Evolutionary conservation across 441 rosid species (phyloP), one percentile per base, ranked within the genome.

Genomic region (Melastoma candidum): DNA sequence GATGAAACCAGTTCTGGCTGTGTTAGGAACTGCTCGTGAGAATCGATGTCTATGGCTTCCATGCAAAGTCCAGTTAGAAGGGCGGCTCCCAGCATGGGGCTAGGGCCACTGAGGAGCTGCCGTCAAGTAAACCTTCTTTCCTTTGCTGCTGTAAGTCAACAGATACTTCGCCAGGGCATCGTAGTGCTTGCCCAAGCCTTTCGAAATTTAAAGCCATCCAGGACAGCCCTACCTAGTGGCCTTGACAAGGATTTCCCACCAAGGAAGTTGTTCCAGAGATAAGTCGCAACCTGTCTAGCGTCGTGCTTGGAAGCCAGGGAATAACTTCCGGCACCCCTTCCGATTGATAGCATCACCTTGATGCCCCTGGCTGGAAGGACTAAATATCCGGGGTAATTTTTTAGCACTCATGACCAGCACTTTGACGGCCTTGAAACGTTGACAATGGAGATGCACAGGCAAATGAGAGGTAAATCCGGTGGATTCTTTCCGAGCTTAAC

Each of bases 391-490:
- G 80, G 65, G 22, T 17, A 17, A 17, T 17, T 17, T 17, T 17
- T 17, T 17, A 17, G 22, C 22, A 17, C 22, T 17, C 22, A 17
- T 17, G 22, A 17, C 22, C 22, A 81, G 74, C 56, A 61, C 78
- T 78, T 80, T 68, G 86, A 84, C 61, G 87, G 87, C 26, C 89
- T 88, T 69, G 77, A 25, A 63, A 71, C 58, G 52, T 71, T 46
- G 85, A 77, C 52, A 68, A 63, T 47, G 66, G 66, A n/a, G 85
- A 67, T 1, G 77, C 50, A 32, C 82, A 71, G 44, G 60, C 65
- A 36, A 76, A 75, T 36, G 68, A 60, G 22, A 69, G 74, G 73
- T 64, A 44, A 3, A 83, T 87, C 4, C 79, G 65, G 53, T 83
- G 98, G 98, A 14, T 11, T n/a, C 13, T 36, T 7, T 11, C 25